Evolutionary conservation across 306 rosid species (phyloP), one percentile per base, ranked within the genome.

Genomic region (Begonia peltatifolia): DNA sequence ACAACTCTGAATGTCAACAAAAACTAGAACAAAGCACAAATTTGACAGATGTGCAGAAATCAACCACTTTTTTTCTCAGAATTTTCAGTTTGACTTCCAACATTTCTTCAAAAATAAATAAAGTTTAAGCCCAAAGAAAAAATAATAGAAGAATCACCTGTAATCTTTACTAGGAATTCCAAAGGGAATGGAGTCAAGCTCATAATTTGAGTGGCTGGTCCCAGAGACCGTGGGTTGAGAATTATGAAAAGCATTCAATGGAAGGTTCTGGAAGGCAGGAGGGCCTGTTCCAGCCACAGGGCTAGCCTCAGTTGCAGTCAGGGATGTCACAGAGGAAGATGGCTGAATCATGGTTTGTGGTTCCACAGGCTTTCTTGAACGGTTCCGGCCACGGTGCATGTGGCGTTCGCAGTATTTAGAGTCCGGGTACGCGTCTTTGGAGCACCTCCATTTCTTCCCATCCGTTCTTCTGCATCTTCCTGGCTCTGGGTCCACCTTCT

Each of bases 291-390:
- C 70, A 35, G 66, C 60, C 53, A 61, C 60, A 68, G 60, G 61
- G 55, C 69, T 66, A 30, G 77, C 59, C 60, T 55, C 84, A 54
- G 71, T 69, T 63, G 50, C 87, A 58, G 68, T 66, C 80, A 59
- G 77, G 48, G 43, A 70, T 14, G 23, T 20, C 23, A 20, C 23
- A 20, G 38, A 30, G 38, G 38, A 30, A 30, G 87, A 63, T 18
- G 87, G 68, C 65, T 70, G 75, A 44, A 77, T 60, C 57, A 65
- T 67, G 7, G 80, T 73, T 75, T 75, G 88, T 57, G 95, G 70
- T 87, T 87, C 95, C 95, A 87, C 95, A 83, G 89, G 95, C 95
- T 87, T 87, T 87, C 95, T 87, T 87, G 95, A 87, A 87, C 95
- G 95, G 77, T 78, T 78, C 60, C 95, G 95, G 57, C 93, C 93